phyloP scores from a whole-genome alignment of 306 rosid genomes.

The Casuarina cunninghamiana region DNA sequence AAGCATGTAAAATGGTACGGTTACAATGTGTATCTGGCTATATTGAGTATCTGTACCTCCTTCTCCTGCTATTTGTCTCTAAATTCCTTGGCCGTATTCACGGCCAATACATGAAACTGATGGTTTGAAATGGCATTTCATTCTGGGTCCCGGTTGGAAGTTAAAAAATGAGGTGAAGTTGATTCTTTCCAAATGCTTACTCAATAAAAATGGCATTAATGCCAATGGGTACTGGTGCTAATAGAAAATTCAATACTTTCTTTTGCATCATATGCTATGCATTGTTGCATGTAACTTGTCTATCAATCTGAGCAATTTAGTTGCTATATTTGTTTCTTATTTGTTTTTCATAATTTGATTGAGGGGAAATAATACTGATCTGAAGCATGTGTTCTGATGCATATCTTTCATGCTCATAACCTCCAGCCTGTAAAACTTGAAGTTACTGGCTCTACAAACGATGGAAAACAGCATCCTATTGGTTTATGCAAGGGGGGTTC shows the following conservation, averaged over 20 bases:
- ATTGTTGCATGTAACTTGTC: neutral
- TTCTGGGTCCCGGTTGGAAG: neutral
- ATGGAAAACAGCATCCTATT: slow-evolving; percentile 32
- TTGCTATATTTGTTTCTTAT: neutral
- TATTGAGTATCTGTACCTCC: too few species aligned
- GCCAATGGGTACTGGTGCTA: neutral
- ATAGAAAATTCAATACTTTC: neutral
- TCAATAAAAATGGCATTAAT: neutral
- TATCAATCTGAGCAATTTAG: neutral
- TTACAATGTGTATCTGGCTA: neutral
- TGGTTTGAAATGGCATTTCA: neutral
- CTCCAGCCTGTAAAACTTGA: slow-evolving; percentile 53
- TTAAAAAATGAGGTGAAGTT: neutral
- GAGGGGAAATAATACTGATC: neutral
- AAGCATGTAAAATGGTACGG: too few species aligned
- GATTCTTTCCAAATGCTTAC: neutral
- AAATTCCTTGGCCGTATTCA: neutral
- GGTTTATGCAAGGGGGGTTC: slow-evolving; percentile 38
- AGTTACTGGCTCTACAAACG: slow-evolving; percentile 39
- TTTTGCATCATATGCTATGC: neutral
- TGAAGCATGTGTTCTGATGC: slow-evolving; percentile 5
- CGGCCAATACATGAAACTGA: neutral
- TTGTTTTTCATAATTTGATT: neutral
- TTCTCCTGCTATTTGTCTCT: neutral
- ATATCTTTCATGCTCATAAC: slow-evolving; percentile 21